Evolutionary conservation across 2,329 filamentous ascomycete species (phyloP), one percentile per base, ranked within the genome.

Genomic region (Thielaviopsis populi): DNA sequence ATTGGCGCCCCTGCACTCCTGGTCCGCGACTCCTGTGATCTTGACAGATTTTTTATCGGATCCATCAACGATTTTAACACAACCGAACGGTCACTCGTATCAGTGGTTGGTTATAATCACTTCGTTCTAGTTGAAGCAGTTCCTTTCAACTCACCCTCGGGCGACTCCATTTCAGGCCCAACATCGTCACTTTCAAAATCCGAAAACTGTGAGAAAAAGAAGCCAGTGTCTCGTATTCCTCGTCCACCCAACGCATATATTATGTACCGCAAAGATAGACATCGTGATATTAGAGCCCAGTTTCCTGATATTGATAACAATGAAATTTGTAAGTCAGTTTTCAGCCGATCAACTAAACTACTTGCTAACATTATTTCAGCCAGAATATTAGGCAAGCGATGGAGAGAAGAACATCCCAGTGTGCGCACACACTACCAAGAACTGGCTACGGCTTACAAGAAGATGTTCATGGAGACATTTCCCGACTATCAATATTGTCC

Each of bases 171-270:
- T n/a, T n/a, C n/a, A n/a, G n/a, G n/a, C n/a, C n/a, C n/a, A n/a
- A n/a, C n/a, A n/a, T n/a, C n/a, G n/a, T n/a, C n/a, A n/a, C n/a
- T n/a, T n/a, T n/a, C n/a, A n/a, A n/a, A n/a, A n/a, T n/a, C n/a
- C n/a, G n/a, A n/a, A n/a, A n/a, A n/a, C n/a, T n/a, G n/a, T n/a
- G n/a, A n/a, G 8, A 53, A 56, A 46, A 30, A 56, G 27, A 58
- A 56, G n/a, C n/a, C 19, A 7, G 43, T 50, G 27, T 19, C 27
- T 19, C 42, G 42, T 5, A 30, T 64, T 33, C 56, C 63, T 30
- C 63, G 63, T 10, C 63, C 63, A 11, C 63, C 63, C 6, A 64
- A 64, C 42, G 63, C 63, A 1, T 64, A 64, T 33, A 64, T 64
- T 15, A 24, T 64, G 56, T 64, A 64, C 41, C 56, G 63, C 3